Conservation (phyloP, 768 basidiomycete species). For the Kwoniella sp. region DNA sequence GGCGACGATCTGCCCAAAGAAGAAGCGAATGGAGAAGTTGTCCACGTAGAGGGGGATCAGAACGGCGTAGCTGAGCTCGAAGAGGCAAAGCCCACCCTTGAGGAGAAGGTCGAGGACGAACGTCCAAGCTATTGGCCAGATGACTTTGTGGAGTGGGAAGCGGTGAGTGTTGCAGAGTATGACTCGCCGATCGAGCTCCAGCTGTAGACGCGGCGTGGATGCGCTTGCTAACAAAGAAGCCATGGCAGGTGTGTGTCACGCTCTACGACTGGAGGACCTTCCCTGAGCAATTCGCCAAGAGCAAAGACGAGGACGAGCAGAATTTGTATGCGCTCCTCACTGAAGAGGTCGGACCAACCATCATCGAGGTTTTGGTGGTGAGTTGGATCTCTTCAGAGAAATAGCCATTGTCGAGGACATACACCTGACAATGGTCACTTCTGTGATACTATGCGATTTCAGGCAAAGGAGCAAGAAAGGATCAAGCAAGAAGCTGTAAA, state of each 20-base stretch:
- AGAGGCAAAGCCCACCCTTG: conserved; percentile 54
- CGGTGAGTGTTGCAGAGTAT: conserved; percentile 60
- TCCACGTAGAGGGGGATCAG: not conserved
- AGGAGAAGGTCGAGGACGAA: conserved; percentile 27
- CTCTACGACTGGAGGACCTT: conserved; percentile 83
- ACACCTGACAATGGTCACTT: too few species aligned
- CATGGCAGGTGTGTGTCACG: conserved; percentile 73
- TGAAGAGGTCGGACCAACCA: conserved; percentile 69
- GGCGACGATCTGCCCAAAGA: not conserved
- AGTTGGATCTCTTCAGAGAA: conserved; percentile 57
- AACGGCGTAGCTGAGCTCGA: conserved; percentile 32
- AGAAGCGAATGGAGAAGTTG: not conserved
- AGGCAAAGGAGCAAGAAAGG: conserved; percentile 53
- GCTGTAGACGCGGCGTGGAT: not conserved
- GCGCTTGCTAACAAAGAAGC: not conserved
- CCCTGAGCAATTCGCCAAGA: conserved; percentile 72
- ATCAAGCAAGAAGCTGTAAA: conserved; percentile 71
- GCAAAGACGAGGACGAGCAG: conserved; percentile 78
- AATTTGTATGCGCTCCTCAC: conserved; percentile 70
- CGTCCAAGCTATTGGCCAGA: conserved; percentile 25
- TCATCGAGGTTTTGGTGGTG: conserved; percentile 71
- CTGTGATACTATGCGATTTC: conserved; percentile 50
- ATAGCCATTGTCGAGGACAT: not conserved
- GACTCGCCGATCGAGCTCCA: too few species aligned
- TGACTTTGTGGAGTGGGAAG: conserved; percentile 78